Conservation (phyloP, 2,329 filamentous ascomycete species). For the Alternaria rosae region DNA sequence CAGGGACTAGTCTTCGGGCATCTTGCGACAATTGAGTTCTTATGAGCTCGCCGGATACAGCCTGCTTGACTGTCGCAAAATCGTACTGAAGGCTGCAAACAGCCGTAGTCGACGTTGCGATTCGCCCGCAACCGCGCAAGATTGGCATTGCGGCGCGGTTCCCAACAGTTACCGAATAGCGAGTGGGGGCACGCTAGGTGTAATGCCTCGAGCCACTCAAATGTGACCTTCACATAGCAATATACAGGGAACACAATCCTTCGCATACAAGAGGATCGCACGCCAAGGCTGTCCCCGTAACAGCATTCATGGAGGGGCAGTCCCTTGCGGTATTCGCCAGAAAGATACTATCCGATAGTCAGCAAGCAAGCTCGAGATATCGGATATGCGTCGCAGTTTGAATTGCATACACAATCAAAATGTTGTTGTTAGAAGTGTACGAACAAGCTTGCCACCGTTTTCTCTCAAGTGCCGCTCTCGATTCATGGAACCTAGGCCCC, state of each 20-base stretch:
- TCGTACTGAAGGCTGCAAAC: not conserved
- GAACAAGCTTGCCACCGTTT: not conserved
- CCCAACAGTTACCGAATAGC: not conserved
- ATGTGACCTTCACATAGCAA: not conserved
- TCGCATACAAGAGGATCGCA: not conserved
- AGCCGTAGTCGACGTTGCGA: not conserved
- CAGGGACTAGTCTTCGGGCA: not conserved
- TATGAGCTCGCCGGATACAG: not conserved
- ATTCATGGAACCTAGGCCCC: not conserved
- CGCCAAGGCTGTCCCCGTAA: not conserved
- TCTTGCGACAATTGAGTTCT: not conserved
- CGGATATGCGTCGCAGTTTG: not conserved
- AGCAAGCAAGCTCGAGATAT: not conserved
- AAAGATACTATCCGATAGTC: not conserved
- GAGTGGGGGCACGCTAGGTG: not conserved
- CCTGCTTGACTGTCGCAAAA: not conserved
- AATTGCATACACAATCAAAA: not conserved
- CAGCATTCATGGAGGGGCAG: not conserved
- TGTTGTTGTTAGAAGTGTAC: not conserved
- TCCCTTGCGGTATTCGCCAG: not conserved
- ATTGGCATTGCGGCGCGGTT: not conserved
- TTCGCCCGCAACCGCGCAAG: not conserved
- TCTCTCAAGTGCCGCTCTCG: not conserved
- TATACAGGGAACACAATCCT: not conserved
- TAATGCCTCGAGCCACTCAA: not conserved